Percentiles rank a stretch among this genome's conserved stretches.
phyloP scores from a whole-genome alignment of 2,329 filamentous ascomycete genomes.

The Aspergillus sp. region DNA sequence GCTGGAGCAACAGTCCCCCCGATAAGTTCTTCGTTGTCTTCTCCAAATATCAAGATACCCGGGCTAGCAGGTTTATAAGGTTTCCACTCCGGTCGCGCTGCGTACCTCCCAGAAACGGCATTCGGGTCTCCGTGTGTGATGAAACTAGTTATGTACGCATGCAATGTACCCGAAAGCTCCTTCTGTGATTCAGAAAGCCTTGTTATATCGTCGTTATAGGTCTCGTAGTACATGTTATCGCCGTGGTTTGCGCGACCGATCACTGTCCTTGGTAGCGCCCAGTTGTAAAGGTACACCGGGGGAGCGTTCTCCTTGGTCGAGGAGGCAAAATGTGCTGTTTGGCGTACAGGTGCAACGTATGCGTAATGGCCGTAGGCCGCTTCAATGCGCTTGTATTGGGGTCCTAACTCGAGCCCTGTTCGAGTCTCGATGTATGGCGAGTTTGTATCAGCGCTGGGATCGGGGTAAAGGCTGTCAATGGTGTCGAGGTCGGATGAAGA shows the following conservation, averaged over 20 bases:
- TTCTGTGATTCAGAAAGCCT: conserved; percentile 42
- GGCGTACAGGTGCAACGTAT: conserved; percentile 50
- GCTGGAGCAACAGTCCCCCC: conserved; percentile 42
- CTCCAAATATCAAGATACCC: conserved; percentile 46
- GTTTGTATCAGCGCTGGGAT: conserved; percentile 46
- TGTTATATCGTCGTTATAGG: conserved; percentile 37
- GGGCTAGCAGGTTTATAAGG: conserved; percentile 25
- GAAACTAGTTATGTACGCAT: conserved; percentile 53
- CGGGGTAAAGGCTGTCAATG: conserved; percentile 63
- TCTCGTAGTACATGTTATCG: conserved; percentile 52
- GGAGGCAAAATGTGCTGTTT: conserved; percentile 45
- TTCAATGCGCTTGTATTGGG: conserved; percentile 54
- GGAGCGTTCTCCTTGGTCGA: conserved; percentile 28
- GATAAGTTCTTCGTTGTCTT: conserved; percentile 51
- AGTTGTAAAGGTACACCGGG: conserved; percentile 55
- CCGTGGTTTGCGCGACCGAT: conserved; percentile 50
- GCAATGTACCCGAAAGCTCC: conserved; percentile 43
- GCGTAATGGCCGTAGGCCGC: conserved; percentile 53
- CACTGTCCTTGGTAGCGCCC: conserved; percentile 50
- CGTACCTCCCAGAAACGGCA: conserved; percentile 22
- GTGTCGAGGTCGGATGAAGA: conserved; percentile 51
- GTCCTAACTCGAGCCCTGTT: conserved; percentile 36
- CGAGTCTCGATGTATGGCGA: conserved; percentile 28
- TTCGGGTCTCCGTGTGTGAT: conserved; percentile 51
- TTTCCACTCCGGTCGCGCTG: conserved; percentile 38